Conservation (phyloP, 2,329 filamentous ascomycete species). For the Tolypocladium pustulatum region DNA sequence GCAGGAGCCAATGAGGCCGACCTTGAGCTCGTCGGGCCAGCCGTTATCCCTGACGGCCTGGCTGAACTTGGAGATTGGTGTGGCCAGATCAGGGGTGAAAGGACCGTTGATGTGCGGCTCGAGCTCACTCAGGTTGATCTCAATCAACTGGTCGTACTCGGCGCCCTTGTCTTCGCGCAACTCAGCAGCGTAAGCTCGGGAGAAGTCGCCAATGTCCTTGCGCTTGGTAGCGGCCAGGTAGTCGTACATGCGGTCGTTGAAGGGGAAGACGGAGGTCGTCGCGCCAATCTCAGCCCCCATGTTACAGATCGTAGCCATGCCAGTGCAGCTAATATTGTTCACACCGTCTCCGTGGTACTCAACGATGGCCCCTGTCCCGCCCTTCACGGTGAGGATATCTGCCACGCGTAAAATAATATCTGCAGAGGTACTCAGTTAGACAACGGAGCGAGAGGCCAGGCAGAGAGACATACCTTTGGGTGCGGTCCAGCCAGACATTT, state of each 20-base stretch:
- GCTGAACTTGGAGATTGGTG: conserved; percentile 83
- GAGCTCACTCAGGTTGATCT: conserved; percentile 78
- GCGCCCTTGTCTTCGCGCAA: conserved; percentile 60
- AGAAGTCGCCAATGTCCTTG: conserved; percentile 79
- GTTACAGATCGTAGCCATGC: conserved; percentile 86
- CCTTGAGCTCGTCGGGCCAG: conserved; percentile 86
- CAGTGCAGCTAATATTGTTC: conserved; percentile 78
- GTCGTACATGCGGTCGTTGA: conserved; percentile 85
- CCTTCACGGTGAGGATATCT: conserved; percentile 81
- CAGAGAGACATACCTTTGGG: conserved; percentile 47
- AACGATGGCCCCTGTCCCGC: conserved; percentile 88
- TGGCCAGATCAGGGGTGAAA: conserved; percentile 91
- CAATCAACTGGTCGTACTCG: conserved; percentile 83
- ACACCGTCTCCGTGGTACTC: conserved; percentile 72
- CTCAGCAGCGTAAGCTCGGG: conserved; percentile 64
- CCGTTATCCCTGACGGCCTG: conserved; percentile 70
- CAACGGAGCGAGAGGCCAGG: too few relatives aligned
- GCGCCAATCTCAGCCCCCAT: conserved; percentile 81
- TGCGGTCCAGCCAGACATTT: conserved; percentile 80
- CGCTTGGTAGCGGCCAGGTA: conserved; percentile 91
- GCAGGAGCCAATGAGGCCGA: conserved; percentile 92
- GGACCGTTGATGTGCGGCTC: conserved; percentile 97
- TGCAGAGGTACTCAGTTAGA: background rate
- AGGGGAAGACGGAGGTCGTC: conserved; percentile 94
- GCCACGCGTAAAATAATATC: conserved; percentile 88